A percentile compares a stretch with the other conserved stretches of the same genome.
Conservation (phyloP, 129 eudicot species). For the Artemisia annua region DNA sequence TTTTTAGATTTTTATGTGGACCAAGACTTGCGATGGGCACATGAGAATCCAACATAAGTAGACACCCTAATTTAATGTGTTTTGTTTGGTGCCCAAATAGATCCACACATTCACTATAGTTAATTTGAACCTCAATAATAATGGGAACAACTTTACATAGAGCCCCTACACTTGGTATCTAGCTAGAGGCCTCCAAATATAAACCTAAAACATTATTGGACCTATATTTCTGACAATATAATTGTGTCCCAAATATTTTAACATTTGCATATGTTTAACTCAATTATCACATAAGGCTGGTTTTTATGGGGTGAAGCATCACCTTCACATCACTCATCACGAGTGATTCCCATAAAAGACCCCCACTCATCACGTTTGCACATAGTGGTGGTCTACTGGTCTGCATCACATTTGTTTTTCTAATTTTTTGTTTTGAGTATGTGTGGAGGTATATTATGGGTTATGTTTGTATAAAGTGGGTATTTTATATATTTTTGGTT, state of each 20-base stretch:
- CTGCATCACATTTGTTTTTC: no score
- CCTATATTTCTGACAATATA: constrained; percentile 7
- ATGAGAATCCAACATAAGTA: constrained; percentile 31
- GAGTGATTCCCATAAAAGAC: no score
- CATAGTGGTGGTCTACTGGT: no score
- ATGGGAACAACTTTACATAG: constrained; percentile 28
- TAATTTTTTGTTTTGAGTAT: no score
- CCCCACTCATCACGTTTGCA: no score
- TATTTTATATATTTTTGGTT: no score
- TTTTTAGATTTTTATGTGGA: constrained; percentile 12
- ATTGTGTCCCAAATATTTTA: neutral
- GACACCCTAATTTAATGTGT: constrained; percentile 35
- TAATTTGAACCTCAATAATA: constrained; percentile 28
- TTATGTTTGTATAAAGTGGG: no score
- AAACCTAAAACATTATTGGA: constrained; percentile 27
- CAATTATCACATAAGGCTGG: neutral
- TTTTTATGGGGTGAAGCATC: no score
- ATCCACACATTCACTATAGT: constrained; percentile 21
- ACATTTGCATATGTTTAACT: neutral
- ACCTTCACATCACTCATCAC: no score
- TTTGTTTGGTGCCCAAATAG: constrained; percentile 34
- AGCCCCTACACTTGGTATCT: constrained; percentile 29
- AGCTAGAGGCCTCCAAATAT: neutral
- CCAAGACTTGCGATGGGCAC: constrained; percentile 20
- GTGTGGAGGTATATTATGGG: no score